A percentile compares a stretch with the other conserved stretches of the same genome.
These are phyloP conservation scores for Curvularia sp. DNA, from an alignment of 2,329 filamentous ascomycete species.

Conservation along the genomic window DNA sequence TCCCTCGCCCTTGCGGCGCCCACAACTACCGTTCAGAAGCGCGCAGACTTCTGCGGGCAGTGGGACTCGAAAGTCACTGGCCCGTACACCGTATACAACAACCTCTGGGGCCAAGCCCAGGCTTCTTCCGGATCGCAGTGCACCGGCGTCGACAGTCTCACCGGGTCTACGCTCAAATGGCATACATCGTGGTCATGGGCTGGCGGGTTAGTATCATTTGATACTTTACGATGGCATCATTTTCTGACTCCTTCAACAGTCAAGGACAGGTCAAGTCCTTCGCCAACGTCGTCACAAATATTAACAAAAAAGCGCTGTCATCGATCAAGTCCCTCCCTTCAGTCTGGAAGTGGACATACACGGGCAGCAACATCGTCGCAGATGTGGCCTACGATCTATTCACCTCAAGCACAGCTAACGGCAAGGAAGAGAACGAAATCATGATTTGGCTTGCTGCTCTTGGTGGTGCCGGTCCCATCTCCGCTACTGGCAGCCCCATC, in stretches of 20 bases:
- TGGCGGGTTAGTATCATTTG: constrained; percentile 43
- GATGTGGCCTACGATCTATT: constrained; percentile 70
- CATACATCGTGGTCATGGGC: constrained; percentile 55
- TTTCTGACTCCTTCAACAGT: constrained; percentile 22
- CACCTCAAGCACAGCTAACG: constrained; percentile 58
- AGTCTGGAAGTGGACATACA: constrained; percentile 59
- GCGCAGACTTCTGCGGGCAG: constrained; percentile 45
- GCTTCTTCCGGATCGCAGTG: constrained; percentile 57
- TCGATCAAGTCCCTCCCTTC: constrained; percentile 54
- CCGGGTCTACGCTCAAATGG: constrained; percentile 52
- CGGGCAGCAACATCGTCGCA: constrained; percentile 58
- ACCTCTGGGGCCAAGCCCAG: constrained; percentile 54
- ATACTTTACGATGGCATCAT: no score
- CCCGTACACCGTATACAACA: constrained; percentile 47
- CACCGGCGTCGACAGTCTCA: constrained; percentile 52
- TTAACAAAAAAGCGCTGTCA: constrained; percentile 42
- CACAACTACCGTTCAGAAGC: constrained; percentile 37
- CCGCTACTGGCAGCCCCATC: constrained; percentile 61
- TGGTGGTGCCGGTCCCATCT: constrained; percentile 66
- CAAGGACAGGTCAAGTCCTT: constrained; percentile 53
- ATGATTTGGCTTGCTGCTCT: constrained; percentile 71
- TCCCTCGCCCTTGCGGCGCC: constrained; percentile 40
- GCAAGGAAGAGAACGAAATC: constrained; percentile 64
- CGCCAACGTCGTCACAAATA: constrained; percentile 52
- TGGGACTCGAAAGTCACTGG: constrained; percentile 40